phyloP scores from a whole-genome alignment of 1,139 yeast genomes.

The Kodamaea sp. region DNA sequence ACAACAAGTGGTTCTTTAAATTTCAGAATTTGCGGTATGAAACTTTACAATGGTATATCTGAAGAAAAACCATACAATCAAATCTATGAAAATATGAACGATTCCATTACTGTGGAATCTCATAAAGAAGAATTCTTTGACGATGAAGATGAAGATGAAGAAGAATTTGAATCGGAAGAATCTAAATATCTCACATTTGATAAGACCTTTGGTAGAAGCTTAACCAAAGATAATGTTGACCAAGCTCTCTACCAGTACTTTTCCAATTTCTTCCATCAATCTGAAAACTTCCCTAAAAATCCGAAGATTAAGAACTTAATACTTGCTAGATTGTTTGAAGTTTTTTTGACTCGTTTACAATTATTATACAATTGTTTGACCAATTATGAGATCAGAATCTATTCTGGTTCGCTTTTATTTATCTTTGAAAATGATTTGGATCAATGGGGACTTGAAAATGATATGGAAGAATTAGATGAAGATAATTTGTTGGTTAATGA shows the following conservation, averaged over 20 bases:
- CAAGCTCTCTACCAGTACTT: conserved; percentile 56
- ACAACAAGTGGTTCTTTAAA: conserved; percentile 81
- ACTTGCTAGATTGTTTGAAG: conserved; percentile 28
- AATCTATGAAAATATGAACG: conserved; percentile 12
- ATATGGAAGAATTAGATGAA: conserved; percentile 13
- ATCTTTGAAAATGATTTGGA: conserved; percentile 64
- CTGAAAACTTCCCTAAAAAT: conserved; percentile 2
- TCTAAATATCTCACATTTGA: conserved; percentile 48
- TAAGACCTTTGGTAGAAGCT: conserved; percentile 66
- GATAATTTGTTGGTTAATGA: conserved; percentile 16
- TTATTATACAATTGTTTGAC: conserved; percentile 61
- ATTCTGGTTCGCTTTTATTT: conserved; percentile 72
- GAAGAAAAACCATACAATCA: conserved; percentile 3
- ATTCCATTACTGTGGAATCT: conserved; percentile 11
- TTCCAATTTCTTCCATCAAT: conserved; percentile 18
- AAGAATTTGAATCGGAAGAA: background rate
- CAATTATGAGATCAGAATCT: conserved; percentile 60
- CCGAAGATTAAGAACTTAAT: conserved; percentile 21
- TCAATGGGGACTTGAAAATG: conserved; percentile 36
- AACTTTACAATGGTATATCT: conserved; percentile 33
- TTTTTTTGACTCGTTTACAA: conserved; percentile 56
- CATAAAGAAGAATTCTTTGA: conserved; percentile 4
- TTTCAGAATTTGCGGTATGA: conserved; percentile 88
- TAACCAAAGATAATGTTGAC: conserved; percentile 41
- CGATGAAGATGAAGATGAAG: conserved; percentile 1